Evolutionary conservation across 441 rosid species (phyloP).

Genomic region (Geranium incanum): DNA sequence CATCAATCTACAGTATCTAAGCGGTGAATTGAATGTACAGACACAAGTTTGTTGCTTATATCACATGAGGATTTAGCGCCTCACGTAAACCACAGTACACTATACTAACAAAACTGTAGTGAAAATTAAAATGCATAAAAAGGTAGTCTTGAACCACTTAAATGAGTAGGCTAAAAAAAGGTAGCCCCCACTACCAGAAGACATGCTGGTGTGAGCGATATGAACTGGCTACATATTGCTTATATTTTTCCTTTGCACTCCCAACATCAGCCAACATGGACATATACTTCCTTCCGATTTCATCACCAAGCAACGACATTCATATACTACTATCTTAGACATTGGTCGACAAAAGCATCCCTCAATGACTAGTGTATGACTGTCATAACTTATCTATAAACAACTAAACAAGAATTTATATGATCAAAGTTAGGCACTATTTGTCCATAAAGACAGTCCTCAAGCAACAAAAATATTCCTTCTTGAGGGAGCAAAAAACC

Average conservation of each 20-base stretch:
- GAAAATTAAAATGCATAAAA: too few species aligned
- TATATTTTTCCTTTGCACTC: background rate
- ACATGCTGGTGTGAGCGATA: background rate
- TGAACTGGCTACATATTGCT: background rate
- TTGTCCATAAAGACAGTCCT: background rate
- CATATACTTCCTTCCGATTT: background rate
- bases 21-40: background rate
- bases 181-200: background rate
- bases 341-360: background rate
- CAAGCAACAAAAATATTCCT: background rate
- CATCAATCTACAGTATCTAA: background rate
- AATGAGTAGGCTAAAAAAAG: background rate
- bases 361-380: background rate
- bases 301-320: background rate
- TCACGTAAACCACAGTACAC: background rate
- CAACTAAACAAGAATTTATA: background rate
- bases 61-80: background rate
- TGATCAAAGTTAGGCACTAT: background rate
- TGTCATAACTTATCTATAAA: background rate
- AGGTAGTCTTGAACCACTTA: background rate
- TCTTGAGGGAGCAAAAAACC: background rate
- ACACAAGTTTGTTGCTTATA: background rate
- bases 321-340: background rate
- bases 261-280: background rate
- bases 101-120: background rate